A percentile compares a stretch with the other conserved stretches of the same genome.
Conservation (phyloP, 1,284 basidiomycete species). For the Xerocomus tenax region DNA sequence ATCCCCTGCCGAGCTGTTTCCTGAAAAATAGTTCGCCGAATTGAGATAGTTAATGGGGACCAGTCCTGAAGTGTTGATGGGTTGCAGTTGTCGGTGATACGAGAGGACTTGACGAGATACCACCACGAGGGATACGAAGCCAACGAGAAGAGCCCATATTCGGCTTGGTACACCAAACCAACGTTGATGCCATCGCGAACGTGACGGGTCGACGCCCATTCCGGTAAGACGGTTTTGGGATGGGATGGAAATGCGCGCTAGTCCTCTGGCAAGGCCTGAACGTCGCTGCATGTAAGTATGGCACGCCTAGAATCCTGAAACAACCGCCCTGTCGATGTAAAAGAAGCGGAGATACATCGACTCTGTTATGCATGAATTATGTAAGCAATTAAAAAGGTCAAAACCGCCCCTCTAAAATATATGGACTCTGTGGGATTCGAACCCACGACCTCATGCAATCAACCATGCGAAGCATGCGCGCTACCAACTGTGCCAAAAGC, state of each 20-base stretch:
- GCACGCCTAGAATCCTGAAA: neutral
- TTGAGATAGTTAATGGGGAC: constrained; percentile 60
- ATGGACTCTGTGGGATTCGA: constrained; percentile 35
- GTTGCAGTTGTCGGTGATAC: constrained; percentile 26
- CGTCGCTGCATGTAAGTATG: constrained; percentile 49
- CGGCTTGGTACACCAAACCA: constrained; percentile 57
- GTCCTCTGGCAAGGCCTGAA: constrained; percentile 35
- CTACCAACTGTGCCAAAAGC: constrained; percentile 35
- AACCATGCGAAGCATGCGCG: constrained; percentile 33
- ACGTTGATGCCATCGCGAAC: constrained; percentile 46
- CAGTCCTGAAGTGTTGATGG: constrained; percentile 44
- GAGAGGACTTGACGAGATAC: constrained; percentile 56
- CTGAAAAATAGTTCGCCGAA: constrained; percentile 10
- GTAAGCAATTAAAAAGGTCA: neutral
- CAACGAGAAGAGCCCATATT: constrained; percentile 60
- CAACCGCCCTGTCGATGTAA: constrained; percentile 1
- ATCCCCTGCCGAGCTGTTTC: constrained; percentile 44
- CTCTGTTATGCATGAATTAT: neutral
- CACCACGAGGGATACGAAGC: constrained; percentile 48
- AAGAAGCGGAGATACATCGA: neutral
- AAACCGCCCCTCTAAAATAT: constrained; percentile 13
- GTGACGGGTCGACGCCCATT: constrained; percentile 38
- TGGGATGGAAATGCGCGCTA: constrained; percentile 49
- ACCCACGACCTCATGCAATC: constrained; percentile 35
- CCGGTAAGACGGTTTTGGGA: constrained; percentile 30